Base-by-base conservation (phyloP, 139 green algal species). In the Coccomyxa sp. region DNA sequence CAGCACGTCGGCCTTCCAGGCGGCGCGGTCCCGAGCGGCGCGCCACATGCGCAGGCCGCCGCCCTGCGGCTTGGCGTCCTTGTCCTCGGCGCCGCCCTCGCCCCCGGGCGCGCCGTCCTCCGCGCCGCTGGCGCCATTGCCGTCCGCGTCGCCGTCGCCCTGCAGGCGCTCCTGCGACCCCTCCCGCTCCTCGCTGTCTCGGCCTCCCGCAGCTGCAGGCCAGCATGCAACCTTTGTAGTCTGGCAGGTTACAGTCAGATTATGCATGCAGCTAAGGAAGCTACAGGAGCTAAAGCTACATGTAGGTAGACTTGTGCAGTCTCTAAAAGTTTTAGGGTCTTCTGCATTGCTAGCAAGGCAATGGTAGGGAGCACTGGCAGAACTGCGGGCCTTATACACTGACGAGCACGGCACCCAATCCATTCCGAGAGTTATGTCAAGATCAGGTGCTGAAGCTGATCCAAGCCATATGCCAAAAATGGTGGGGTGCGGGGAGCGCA, bases 1-100 rank as follows among this genome's bases (percentile, higher is more conserved):
- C 50, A 64, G 5, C 24, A 71, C 64, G 71, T 85, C 81, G 3
- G 69, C 27, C 70, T 78, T 58, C 76, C 74, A 78, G 38, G 39
- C 10, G 58, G 0, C 12, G 68, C 44, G 35, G 8, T 58, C 12
- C 8, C 9, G 38, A 36, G n/a, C 14, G n/a, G 44, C 7, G 36
- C 6, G 69, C 41, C 50, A 73, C 33, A 44, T 74, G 69, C 33
- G 33, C 69, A n/a, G 33, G 34, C 69, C 69, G 33, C 34, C 34
- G 34, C 34, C 34, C 24, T 74, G 29, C 33, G 69, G 24, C 5
- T 44, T 41, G 69, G 69, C 69, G n/a, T 29, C 35, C 34, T 31
- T 8, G 29, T 40, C 69, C 33, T 12, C 24, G 69, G n/a, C 34
- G 69, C 33, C 29, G 14, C 33, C 34, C 2, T 74, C 34, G 33